Evolutionary conservation across 768 basidiomycete genomes (phyloP).

Genomic region (Rossbeevera mucosa): DNA sequence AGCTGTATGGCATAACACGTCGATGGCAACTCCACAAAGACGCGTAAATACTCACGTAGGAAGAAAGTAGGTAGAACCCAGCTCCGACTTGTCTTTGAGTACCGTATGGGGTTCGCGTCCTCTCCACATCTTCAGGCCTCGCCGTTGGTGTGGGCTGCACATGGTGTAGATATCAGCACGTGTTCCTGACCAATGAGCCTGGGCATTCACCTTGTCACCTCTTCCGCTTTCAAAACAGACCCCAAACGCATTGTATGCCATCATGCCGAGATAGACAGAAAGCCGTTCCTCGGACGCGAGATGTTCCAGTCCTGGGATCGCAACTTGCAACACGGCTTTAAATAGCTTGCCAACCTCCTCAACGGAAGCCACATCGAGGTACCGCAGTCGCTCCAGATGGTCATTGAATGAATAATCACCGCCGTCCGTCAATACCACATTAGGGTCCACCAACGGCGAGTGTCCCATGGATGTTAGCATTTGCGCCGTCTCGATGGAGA

Average conservation of each 20-base stretch:
- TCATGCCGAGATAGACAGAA: constrained; percentile 57
- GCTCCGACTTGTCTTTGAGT: constrained; percentile 72
- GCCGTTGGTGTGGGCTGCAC: constrained; percentile 46
- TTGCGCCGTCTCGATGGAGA: constrained; percentile 60
- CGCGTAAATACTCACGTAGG: constrained; percentile 47
- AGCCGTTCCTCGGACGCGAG: constrained; percentile 64
- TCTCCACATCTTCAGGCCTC: constrained; percentile 68
- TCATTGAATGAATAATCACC: constrained; percentile 64
- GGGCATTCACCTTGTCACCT: constrained; percentile 56
- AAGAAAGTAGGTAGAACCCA: constrained; percentile 71
- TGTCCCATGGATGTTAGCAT: constrained; percentile 34
- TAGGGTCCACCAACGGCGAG: constrained; percentile 8
- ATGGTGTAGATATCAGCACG: constrained; percentile 1
- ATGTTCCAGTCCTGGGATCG: constrained; percentile 68
- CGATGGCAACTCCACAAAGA: background rate
- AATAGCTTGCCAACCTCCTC: constrained; percentile 50
- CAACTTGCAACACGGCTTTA: constrained; percentile 49
- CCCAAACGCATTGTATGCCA: constrained; percentile 75
- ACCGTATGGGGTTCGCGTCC: constrained; percentile 72
- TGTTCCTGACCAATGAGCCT: background rate
- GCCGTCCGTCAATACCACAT: constrained; percentile 35
- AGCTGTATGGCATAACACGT: constrained; percentile 35
- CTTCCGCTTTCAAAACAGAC: constrained; percentile 64
- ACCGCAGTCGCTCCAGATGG: constrained; percentile 73
- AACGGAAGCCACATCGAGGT: constrained; percentile 49